phyloP scores from a whole-genome alignment of 495 filamentous ascomycete genomes.

The Parmelia sp. region DNA sequence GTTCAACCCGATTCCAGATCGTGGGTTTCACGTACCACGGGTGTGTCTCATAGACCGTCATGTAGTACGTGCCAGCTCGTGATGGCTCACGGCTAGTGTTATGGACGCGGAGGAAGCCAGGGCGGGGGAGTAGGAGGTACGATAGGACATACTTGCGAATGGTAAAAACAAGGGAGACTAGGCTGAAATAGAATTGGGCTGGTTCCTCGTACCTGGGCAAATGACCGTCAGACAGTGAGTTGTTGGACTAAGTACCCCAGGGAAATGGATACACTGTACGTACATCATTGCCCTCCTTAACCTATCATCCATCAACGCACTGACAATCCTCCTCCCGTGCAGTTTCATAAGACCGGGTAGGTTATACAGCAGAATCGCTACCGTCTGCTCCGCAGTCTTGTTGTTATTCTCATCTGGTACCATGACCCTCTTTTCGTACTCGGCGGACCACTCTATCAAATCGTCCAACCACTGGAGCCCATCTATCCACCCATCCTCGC shows the following conservation, averaged over 20 bases:
- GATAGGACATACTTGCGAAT: conserved; percentile 49
- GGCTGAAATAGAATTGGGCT: conserved; percentile 28
- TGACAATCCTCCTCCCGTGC: conserved; percentile 45
- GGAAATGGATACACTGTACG: conserved; percentile 23
- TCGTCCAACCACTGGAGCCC: conserved; percentile 63
- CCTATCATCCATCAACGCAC: conserved; percentile 57
- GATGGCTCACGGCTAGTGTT: conserved; percentile 41
- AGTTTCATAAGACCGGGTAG: conserved; percentile 45
- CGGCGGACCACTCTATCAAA: conserved; percentile 49
- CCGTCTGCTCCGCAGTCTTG: conserved; percentile 49
- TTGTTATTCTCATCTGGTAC: conserved; percentile 49
- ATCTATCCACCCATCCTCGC: conserved; percentile 41
- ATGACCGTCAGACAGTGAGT: neutral
- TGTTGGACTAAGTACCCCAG: neutral
- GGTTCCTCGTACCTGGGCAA: conserved; percentile 42
- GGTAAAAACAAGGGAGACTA: conserved; percentile 41
- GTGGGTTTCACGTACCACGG: conserved; percentile 59
- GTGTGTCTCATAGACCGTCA: conserved; percentile 41
- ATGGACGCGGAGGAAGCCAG: conserved; percentile 37
- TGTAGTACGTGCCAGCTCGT: conserved; percentile 43
- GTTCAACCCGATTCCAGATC: conserved; percentile 56
- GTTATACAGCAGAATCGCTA: conserved; percentile 52
- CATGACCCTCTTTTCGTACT: conserved; percentile 54
- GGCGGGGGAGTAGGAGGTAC: conserved; percentile 51
- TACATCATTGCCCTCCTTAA: conserved; percentile 60